phyloP scores from a whole-genome alignment of 306 rosid genomes.

The Inga laurina region DNA sequence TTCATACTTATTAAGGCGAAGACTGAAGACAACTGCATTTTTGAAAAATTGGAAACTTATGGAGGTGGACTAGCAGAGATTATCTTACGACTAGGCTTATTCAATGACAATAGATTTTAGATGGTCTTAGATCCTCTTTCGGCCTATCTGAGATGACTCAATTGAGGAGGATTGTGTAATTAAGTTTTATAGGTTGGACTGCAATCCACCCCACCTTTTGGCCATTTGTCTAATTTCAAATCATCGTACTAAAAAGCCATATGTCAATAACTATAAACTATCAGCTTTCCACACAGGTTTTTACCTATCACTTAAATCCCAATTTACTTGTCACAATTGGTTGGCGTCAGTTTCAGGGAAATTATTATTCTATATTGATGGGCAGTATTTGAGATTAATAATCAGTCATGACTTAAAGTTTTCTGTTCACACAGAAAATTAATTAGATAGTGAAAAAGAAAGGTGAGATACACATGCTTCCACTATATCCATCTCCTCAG shows the following conservation, averaged over 20 bases:
- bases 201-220: conserved; percentile 15
- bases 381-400: conserved; percentile 1
- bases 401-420: background rate
- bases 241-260: background rate
- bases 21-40: background rate
- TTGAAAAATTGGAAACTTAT: background rate
- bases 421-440: background rate
- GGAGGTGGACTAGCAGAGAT: conserved; percentile 6
- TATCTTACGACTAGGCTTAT: background rate
- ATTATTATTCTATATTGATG: background rate
- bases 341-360: background rate
- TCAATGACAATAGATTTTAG: background rate
- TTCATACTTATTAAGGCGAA: background rate
- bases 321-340: background rate
- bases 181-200: background rate
- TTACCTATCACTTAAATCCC: background rate
- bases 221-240: background rate
- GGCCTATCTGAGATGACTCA: background rate
- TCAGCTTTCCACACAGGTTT: background rate
- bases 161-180: background rate
- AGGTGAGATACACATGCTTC: background rate
- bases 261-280: background rate
- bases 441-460: conserved; percentile 10
- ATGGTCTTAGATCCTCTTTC: background rate
- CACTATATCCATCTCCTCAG: background rate